Base-by-base conservation (phyloP, 148 eudicot genomes). In the Cornus kousa region DNA sequence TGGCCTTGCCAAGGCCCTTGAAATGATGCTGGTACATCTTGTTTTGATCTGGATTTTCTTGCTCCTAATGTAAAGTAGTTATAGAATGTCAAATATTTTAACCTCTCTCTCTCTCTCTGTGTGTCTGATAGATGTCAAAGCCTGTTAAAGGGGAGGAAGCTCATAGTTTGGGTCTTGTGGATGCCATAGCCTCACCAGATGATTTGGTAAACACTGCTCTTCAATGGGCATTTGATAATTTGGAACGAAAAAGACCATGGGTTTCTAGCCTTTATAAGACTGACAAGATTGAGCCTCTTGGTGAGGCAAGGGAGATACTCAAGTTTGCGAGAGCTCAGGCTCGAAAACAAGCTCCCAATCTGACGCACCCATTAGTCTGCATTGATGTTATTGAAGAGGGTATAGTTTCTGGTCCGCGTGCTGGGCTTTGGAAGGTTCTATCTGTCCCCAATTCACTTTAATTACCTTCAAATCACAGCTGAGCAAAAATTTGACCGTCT, bases 331-430 rank as follows among this genome's bases (percentile, higher is more conserved):
- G 99, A 78, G 85, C 89, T 78, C 99, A 96, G 84, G 86, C 92
- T 64, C 92, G 86, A 37, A 93, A 83, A 82, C 92, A 79, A 82
- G 95, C 97, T 82, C 98, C 98, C 69, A 96, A 96, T 79, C 90
- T 96, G 71, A 73, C 77, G 43, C 99, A 96, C 70, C 99, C 97
- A 24, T 75, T 86, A 74, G 86, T 88, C 87, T 96, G 97, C 89
- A 90, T 93, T 82, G 98, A 93, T 79, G 97, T 86, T 72, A 80
- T 96, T 73, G 97, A 96, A 85, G 91, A 90, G 86, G 99, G 99
- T 75, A 84, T 93, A 79, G 93, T 88, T 83, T 82, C 88, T 77
- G 99, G 99, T 75, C 92, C 93, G 28, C 97, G 97, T 75, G 91
- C 97, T 78, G 99, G 99, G 67, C 87, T 95, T 77, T 89, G 89